phyloP scores from a whole-genome alignment of 73 alveolate species.

The Durusdinium trenchii region DNA sequence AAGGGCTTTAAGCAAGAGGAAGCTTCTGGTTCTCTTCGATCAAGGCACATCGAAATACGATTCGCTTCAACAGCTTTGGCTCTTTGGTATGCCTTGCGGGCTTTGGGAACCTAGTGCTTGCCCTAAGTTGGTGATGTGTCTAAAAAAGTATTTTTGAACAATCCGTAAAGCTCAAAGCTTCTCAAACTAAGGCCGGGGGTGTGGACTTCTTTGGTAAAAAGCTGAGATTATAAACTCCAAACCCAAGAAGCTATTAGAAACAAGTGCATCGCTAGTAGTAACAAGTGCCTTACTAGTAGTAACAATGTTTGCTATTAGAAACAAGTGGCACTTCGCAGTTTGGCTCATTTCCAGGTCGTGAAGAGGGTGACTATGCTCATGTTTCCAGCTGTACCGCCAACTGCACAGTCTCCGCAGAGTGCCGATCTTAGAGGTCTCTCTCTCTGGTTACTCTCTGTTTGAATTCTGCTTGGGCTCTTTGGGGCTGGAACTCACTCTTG shows the following conservation, averaged over 20 bases:
- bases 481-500: conserved; percentile 28
- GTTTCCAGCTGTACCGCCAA: conserved; percentile 96
- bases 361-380: conserved; percentile 61
- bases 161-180: too few relatives aligned
- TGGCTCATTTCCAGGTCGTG: conserved; percentile 26
- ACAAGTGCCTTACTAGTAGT: too few relatives aligned
- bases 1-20: conserved; percentile 82
- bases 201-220: conserved; percentile 94
- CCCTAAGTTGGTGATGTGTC: too few relatives aligned
- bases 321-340: too few relatives aligned
- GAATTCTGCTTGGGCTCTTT: too few relatives aligned
- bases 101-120: conserved; percentile 97
- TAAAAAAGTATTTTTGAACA: neutral
- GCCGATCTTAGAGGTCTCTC: too few relatives aligned
- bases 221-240: neutral
- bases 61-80: conserved; percentile 96
- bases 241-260: neutral
- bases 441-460: too few relatives aligned
- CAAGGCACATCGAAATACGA: conserved; percentile 96
- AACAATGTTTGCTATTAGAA: too few relatives aligned
- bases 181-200: conserved; percentile 94
- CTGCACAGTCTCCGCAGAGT: conserved; percentile 96
- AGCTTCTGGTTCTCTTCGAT: conserved; percentile 27
- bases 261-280: neutral
- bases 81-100: conserved; percentile 97